Conservation (phyloP, 2,329 filamentous ascomycete species). For the Alternaria tenuissima region DNA sequence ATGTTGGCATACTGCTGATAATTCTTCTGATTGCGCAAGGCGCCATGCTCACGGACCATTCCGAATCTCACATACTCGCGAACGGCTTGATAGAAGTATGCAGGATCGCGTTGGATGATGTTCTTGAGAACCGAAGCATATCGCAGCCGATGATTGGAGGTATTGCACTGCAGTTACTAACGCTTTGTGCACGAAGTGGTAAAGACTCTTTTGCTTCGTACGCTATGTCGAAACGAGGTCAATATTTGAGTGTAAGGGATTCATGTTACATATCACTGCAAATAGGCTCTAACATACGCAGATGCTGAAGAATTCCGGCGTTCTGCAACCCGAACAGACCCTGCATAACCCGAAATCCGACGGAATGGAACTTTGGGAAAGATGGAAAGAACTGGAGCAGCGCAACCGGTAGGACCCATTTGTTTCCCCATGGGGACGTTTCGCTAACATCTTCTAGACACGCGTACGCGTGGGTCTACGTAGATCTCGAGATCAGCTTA, state of each 20-base stretch:
- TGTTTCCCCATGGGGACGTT: neutral
- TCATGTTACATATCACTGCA: neutral
- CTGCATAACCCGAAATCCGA: neutral
- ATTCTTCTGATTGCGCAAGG: constrained; percentile 12
- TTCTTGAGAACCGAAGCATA: constrained; percentile 13
- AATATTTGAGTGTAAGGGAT: constrained; percentile 11
- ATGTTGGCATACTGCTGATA: constrained; percentile 11
- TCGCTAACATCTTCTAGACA: constrained; percentile 6
- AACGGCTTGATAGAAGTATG: constrained; percentile 12
- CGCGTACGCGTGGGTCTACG: constrained; percentile 15
- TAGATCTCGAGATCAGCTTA: constrained; percentile 12
- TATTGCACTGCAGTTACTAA: constrained; percentile 9
- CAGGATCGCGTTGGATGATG: constrained; percentile 12
- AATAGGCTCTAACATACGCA: neutral
- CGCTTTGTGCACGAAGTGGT: constrained; percentile 12
- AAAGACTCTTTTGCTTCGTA: constrained; percentile 12
- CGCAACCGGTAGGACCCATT: constrained; percentile 2
- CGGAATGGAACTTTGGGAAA: constrained; percentile 4
- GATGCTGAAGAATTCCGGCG: constrained; percentile 9
- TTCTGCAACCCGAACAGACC: constrained; percentile 2
- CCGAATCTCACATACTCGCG: constrained; percentile 8
- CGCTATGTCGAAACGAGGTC: constrained; percentile 10
- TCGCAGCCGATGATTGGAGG: constrained; percentile 12
- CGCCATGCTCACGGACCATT: constrained; percentile 13
- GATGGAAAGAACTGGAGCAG: constrained; percentile 12